Conservation (phyloP, 1,284 basidiomycete genomes). For the Meripilus lineatus region DNA sequence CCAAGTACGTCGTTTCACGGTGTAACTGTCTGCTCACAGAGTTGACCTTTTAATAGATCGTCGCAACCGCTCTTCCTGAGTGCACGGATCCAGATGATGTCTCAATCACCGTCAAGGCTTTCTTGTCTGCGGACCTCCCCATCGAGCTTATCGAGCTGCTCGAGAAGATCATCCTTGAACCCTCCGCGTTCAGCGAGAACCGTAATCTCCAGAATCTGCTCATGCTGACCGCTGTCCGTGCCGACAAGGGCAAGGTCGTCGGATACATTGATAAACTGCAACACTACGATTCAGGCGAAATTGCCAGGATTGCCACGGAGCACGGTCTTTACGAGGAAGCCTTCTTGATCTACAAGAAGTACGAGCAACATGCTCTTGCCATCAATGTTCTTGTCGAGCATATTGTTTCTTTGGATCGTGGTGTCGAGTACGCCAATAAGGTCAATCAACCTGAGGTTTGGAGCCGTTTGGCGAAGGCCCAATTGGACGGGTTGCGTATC, state of each 20-base stretch:
- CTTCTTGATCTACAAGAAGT: conserved; percentile 94
- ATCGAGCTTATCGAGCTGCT: conserved; percentile 96
- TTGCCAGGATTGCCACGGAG: conserved; percentile 96
- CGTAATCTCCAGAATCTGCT: conserved; percentile 93
- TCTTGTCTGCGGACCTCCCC: conserved; percentile 95
- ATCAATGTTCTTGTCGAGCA: conserved; percentile 99
- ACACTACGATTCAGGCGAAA: conserved; percentile 94
- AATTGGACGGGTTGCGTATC: conserved; percentile 96
- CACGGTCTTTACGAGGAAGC: conserved; percentile 97
- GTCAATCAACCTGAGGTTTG: conserved; percentile 96
- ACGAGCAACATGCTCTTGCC: conserved; percentile 89
- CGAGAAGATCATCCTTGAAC: conserved; percentile 98
- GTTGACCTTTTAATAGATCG: conserved; percentile 49
- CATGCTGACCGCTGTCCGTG: conserved; percentile 93
- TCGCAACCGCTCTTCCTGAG: conserved; percentile 94
- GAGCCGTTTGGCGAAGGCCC: conserved; percentile 98
- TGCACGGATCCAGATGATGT: conserved; percentile 99
- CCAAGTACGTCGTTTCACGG: conserved; percentile 56
- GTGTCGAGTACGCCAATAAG: conserved; percentile 94
- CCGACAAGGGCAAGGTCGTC: conserved; percentile 98
- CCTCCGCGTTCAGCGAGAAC: conserved; percentile 98
- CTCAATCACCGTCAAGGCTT: conserved; percentile 97
- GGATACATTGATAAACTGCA: conserved; percentile 97
- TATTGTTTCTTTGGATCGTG: conserved; percentile 96
- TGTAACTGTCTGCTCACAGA: background rate